phyloP scores from a whole-genome alignment of 2,329 filamentous ascomycete genomes.

The Pleomassaria siparia region DNA sequence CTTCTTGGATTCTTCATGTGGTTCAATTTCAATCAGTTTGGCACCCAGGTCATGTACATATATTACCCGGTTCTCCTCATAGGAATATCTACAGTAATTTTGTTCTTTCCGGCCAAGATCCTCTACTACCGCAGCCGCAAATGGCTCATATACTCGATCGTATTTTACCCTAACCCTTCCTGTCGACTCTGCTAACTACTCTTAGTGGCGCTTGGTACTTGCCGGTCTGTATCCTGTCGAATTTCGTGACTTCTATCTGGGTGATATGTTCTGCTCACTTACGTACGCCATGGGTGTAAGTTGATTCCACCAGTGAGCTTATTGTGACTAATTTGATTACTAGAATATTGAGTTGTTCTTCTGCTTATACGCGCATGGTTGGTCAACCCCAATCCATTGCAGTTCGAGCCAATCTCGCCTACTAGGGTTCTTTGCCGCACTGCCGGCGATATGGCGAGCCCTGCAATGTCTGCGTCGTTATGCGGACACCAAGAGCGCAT shows the following conservation, averaged over 20 bases:
- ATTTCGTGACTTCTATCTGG: conserved; percentile 95
- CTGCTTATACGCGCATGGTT: conserved; percentile 81
- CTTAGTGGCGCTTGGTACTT: conserved; percentile 77
- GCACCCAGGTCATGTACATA: conserved; percentile 68
- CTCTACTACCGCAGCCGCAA: conserved; percentile 75
- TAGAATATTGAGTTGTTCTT: conserved; percentile 90
- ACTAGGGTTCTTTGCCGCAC: conserved; percentile 78
- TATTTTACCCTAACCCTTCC: conserved; percentile 46
- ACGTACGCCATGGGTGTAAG: conserved; percentile 86
- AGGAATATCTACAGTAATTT: conserved; percentile 63
- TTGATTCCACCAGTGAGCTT: conserved; percentile 21
- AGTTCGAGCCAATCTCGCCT: conserved; percentile 83
- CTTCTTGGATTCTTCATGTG: conserved; percentile 78
- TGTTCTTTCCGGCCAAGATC: conserved; percentile 74
- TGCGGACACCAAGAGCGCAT: conserved; percentile 79
- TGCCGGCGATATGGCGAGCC: conserved; percentile 88
- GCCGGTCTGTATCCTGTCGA: conserved; percentile 91
- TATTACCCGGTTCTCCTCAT: conserved; percentile 88
- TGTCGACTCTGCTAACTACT: conserved; percentile 27
- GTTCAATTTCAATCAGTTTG: conserved; percentile 79
- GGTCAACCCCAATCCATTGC: conserved; percentile 73
- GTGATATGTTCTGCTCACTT: conserved; percentile 95
- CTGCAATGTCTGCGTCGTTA: conserved; percentile 91
- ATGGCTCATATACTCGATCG: conserved; percentile 90
- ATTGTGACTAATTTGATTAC: not conserved